Conservation (phyloP, 1,139 yeast species). For the Lodderomyces margitis region DNA sequence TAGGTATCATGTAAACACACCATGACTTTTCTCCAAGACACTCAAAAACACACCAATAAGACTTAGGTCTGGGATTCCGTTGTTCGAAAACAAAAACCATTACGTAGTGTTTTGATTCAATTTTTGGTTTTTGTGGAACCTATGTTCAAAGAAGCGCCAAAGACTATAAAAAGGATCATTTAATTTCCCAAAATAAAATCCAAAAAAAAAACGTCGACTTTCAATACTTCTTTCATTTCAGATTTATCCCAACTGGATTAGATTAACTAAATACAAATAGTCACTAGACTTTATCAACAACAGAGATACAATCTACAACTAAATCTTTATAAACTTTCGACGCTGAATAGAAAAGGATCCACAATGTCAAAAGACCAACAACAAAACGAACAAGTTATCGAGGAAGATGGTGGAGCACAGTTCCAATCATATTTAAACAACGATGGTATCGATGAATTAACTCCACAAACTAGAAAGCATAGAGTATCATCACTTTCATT, state of each 20-base stretch:
- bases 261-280: background rate
- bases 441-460: constrained; percentile 67
- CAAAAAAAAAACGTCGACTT: too few relatives aligned
- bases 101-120: too few relatives aligned
- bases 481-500: constrained; percentile 69
- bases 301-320: background rate
- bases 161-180: constrained; percentile 1
- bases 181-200: background rate
- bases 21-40: too few relatives aligned
- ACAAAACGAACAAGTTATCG: constrained; percentile 7
- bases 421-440: constrained; percentile 61
- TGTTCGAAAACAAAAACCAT: too few relatives aligned
- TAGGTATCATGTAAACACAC: too few relatives aligned
- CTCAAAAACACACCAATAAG: too few relatives aligned
- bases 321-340: too few relatives aligned
- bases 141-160: background rate
- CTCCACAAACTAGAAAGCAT: constrained; percentile 59
- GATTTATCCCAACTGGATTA: too few relatives aligned
- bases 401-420: constrained; percentile 17
- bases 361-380: constrained; percentile 2
- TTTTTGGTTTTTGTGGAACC: background rate
- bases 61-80: too few relatives aligned
- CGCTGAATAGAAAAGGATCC: too few relatives aligned
- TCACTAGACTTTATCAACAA: too few relatives aligned
- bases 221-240: background rate